Percentiles rank a stretch among this genome's conserved stretches.
Evolutionary conservation across 768 basidiomycete species (phyloP).

Genomic region (Fibroporia radiculosa): DNA sequence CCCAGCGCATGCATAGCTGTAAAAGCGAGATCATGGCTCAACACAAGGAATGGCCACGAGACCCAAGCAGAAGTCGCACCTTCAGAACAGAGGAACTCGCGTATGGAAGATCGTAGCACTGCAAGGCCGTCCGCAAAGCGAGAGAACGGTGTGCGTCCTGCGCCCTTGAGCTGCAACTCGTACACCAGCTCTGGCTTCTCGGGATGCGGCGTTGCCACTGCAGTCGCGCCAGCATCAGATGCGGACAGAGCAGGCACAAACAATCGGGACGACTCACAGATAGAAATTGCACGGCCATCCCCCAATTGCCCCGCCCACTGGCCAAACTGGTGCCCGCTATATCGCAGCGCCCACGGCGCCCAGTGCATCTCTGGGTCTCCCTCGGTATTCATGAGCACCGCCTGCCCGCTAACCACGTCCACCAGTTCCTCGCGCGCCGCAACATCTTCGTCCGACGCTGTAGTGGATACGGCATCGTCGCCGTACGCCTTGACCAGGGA

Average conservation of each 20-base stretch:
- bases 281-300: conserved; percentile 90
- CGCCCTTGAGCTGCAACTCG: conserved; percentile 93
- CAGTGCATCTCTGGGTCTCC: conserved; percentile 24
- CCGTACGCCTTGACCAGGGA: conserved; percentile 31
- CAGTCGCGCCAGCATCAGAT: not conserved
- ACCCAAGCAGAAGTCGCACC: conserved; percentile 33
- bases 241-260: not conserved
- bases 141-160: conserved; percentile 91
- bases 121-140: conserved; percentile 91
- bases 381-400: conserved; percentile 49
- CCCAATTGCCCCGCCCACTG: conserved; percentile 91
- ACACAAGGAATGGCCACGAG: not conserved
- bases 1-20: conserved; percentile 69
- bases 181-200: conserved; percentile 44
- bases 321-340: conserved; percentile 90
- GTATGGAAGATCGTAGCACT: conserved; percentile 87
- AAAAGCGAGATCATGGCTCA: not conserved
- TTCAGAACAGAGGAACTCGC: conserved; percentile 92
- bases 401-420: conserved; percentile 75
- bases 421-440: conserved; percentile 62
- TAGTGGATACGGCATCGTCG: conserved; percentile 19
- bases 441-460: conserved; percentile 24
- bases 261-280: conserved; percentile 36
- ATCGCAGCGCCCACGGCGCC: conserved; percentile 78
- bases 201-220: conserved; percentile 79